phyloP scores from a whole-genome alignment of 164 flowering plant species.

The Vitis cinerea region DNA sequence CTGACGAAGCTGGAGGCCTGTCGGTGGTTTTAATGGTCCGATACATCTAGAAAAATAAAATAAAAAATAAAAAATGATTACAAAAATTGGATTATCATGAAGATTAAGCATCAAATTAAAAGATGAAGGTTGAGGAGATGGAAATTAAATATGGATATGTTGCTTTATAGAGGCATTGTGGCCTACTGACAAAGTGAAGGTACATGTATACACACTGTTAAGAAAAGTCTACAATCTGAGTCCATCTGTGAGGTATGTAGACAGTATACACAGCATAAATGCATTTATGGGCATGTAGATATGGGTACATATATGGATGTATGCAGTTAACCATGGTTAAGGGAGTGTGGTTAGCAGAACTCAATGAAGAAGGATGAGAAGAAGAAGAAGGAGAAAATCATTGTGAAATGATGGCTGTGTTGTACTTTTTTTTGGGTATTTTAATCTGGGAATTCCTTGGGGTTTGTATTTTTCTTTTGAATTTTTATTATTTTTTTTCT shows the following conservation, averaged over 20 bases:
- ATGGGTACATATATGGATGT: not conserved
- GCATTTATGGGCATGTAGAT: no score
- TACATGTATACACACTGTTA: no score
- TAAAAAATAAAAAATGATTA: not conserved
- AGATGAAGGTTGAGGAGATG: no score
- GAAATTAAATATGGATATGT: no score
- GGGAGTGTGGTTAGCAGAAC: conserved; percentile 18
- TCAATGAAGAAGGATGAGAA: conserved; percentile 13
- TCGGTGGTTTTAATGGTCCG: conserved; percentile 96
- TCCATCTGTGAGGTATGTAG: no score
- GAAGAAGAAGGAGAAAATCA: conserved; percentile 31
- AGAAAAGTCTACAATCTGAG: no score
- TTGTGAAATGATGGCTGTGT: conserved; percentile 65
- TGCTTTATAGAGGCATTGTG: no score
- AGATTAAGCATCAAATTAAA: no score
- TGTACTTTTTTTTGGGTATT: conserved; percentile 29
- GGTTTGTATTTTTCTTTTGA: not conserved
- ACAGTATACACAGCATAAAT: no score
- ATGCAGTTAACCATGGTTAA: conserved; percentile 34
- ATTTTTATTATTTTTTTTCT: not conserved
- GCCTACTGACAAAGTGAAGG: no score
- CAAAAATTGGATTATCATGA: not conserved
- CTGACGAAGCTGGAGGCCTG: conserved; percentile 80
- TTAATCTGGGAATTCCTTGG: not conserved
- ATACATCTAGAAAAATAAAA: conserved; percentile 71